phyloP scores from a whole-genome alignment of 345 rosid genomes.

The Eucalyptus pauciflora region DNA sequence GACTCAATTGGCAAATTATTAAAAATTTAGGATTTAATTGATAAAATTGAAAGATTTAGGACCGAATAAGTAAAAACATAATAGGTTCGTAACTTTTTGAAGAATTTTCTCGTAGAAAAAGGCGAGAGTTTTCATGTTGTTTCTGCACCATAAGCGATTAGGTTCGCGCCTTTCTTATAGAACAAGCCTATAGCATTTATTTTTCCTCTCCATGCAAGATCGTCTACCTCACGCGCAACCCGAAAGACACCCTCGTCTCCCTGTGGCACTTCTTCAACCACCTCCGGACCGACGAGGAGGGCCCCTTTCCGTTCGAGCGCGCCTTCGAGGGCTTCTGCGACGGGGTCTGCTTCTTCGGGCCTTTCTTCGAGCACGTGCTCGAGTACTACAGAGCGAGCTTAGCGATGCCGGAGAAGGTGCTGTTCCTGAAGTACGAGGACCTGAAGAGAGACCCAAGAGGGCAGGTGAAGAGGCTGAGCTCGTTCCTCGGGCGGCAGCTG shows the following conservation, averaged over 20 bases:
- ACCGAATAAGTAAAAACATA: fast-evolving
- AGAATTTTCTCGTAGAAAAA: fast-evolving
- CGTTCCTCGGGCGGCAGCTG: conserved; percentile 4
- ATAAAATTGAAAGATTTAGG: fast-evolving
- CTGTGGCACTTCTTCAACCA: conserved; percentile 14
- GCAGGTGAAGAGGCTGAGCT: conserved; percentile 6
- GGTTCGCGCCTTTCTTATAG: neutral
- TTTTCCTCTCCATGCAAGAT: conserved; percentile 4
- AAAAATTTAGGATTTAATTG: fast-evolving
- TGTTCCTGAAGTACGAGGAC: conserved; percentile 27
- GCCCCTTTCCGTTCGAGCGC: neutral
- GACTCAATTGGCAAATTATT: no score
- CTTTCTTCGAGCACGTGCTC: conserved; percentile 17
- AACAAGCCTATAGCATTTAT: neutral
- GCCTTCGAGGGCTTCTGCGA: conserved; percentile 14
- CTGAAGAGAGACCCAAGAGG: conserved; percentile 6
- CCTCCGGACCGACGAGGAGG: neutral
- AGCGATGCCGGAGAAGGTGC: conserved; percentile 1
- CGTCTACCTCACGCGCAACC: conserved; percentile 15
- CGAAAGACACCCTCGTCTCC: conserved; percentile 17
- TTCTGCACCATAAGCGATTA: neutral
- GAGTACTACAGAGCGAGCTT: conserved; percentile 14
- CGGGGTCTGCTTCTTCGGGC: conserved; percentile 12
- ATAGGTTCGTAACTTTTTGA: fast-evolving
- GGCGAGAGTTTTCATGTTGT: neutral